phyloP scores from a whole-genome alignment of 108 stramenopile genomes.

The Aurantiochytrium sp. region DNA sequence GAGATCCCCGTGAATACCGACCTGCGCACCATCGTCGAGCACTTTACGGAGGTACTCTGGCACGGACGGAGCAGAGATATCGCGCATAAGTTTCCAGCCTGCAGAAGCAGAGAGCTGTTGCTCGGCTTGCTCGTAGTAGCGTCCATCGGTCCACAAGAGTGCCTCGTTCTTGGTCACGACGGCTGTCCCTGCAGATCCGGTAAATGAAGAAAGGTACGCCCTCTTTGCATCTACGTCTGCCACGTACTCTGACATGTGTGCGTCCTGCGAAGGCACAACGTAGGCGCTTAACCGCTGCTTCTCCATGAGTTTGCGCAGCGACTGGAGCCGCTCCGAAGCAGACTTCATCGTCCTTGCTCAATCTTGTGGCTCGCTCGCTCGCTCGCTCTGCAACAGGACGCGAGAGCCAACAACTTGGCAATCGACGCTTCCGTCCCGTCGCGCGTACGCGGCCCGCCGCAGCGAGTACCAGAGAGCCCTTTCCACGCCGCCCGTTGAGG shows the following conservation, averaged over 20 bases:
- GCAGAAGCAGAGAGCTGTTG: conserved; percentile 60
- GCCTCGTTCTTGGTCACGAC: conserved; percentile 60
- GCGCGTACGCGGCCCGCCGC: too few species aligned
- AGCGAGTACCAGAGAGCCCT: too few species aligned
- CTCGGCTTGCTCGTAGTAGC: conserved; percentile 87
- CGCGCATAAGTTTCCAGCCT: conserved; percentile 69
- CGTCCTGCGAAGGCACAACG: conserved; percentile 74
- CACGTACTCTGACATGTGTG: conserved; percentile 87
- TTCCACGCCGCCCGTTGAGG: too few species aligned
- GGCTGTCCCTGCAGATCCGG: conserved; percentile 89
- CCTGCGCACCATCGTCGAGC: not conserved
- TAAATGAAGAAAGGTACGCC: conserved; percentile 77
- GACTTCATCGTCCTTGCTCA: not conserved
- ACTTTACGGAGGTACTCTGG: conserved; percentile 26
- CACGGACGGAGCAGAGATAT: conserved; percentile 31
- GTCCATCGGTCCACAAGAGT: conserved; percentile 85
- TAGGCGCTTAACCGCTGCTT: conserved; percentile 35
- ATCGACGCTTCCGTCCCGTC: too few species aligned
- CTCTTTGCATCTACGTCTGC: conserved; percentile 77
- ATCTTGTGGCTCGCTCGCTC: too few species aligned
- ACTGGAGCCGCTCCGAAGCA: not conserved
- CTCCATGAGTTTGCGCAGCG: not conserved
- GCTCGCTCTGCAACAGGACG: not conserved
- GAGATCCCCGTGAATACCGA: conserved; percentile 29
- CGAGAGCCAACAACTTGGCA: not conserved